Percentiles rank a stretch among this genome's conserved stretches.
Conservation (phyloP, 1,284 basidiomycete genomes). For the Thelephora terrestris region DNA sequence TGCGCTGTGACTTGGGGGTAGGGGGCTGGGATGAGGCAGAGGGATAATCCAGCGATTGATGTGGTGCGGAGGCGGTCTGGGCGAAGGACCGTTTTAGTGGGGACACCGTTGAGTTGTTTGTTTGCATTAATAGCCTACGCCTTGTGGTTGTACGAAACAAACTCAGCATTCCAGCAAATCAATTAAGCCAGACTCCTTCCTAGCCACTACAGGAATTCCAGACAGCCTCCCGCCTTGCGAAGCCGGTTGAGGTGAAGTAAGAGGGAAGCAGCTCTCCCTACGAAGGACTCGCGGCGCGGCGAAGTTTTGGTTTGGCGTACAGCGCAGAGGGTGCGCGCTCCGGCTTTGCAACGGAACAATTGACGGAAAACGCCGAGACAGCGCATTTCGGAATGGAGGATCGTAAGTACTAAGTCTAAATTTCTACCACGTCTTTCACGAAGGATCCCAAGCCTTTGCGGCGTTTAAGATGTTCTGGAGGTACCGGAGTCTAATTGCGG, state of each 20-base stretch:
- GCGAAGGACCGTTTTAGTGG: constrained; percentile 30
- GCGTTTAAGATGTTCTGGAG: constrained; percentile 66
- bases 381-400: background rate
- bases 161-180: background rate
- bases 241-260: too few relatives aligned
- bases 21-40: background rate
- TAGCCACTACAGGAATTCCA: too few relatives aligned
- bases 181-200: too few relatives aligned
- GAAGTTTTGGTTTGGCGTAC: background rate
- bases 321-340: background rate
- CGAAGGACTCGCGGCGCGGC: background rate
- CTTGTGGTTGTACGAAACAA: too few relatives aligned
- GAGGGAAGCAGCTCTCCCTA: too few relatives aligned
- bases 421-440: too few relatives aligned
- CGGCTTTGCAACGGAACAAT: background rate
- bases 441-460: constrained; percentile 38
- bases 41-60: background rate
- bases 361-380: constrained; percentile 13
- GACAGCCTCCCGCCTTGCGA: too few relatives aligned
- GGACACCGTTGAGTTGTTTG: background rate
- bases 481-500: constrained; percentile 70
- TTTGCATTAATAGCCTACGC: background rate
- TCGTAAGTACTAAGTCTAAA: background rate
- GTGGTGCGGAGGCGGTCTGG: constrained; percentile 21
- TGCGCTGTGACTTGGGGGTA: background rate